Conservation (phyloP, 2,329 filamentous ascomycete species). For the Alternaria longipes region DNA sequence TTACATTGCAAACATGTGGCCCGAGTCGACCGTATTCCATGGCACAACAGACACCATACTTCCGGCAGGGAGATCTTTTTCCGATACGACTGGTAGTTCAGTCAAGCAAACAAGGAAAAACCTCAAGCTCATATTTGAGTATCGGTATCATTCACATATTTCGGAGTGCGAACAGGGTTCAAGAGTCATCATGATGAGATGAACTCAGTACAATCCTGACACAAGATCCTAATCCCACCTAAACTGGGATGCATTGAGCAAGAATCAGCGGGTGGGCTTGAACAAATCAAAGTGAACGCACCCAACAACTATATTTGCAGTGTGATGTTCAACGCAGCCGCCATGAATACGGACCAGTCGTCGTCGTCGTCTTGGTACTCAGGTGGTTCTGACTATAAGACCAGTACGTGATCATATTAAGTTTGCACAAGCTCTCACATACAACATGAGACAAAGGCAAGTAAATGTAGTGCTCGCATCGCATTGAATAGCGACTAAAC, state of each 20-base stretch:
- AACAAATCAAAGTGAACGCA: background rate
- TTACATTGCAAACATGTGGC: background rate
- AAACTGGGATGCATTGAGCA: background rate
- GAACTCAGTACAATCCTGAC: background rate
- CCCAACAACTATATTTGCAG: background rate
- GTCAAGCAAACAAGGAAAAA: too few relatives aligned
- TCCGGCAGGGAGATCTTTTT: too few relatives aligned
- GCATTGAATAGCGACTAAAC: conserved; percentile 10
- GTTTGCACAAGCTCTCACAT: background rate
- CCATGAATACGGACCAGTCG: background rate
- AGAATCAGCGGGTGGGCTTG: background rate
- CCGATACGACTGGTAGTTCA: too few relatives aligned
- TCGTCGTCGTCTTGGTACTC: background rate
- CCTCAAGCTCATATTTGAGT: too few relatives aligned
- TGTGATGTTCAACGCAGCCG: background rate
- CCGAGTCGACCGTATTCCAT: background rate
- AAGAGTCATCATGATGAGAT: too few relatives aligned
- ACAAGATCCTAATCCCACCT: background rate
- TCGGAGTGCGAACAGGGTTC: too few relatives aligned
- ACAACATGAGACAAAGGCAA: background rate
- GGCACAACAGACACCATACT: too few relatives aligned
- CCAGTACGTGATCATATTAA: background rate
- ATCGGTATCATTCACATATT: too few relatives aligned
- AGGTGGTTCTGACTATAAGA: background rate
- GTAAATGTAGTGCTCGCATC: conserved; percentile 3